Evolutionary conservation across 768 basidiomycete species (phyloP), one percentile per base, ranked within the genome.

Genomic region (Favolaschia claudopus): DNA sequence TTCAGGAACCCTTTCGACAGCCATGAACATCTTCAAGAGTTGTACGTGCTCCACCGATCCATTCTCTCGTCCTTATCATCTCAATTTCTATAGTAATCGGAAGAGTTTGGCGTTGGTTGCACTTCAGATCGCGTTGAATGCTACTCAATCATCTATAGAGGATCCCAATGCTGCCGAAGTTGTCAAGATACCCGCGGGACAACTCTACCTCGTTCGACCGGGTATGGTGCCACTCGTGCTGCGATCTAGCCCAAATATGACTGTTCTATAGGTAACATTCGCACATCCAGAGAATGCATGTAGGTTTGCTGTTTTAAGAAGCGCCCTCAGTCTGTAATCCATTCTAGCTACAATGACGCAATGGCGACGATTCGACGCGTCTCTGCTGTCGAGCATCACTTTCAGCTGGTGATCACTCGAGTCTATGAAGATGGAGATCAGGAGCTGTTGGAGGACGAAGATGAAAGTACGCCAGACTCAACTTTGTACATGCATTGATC

Each of bases 361-460:
- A 95, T 97, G 80, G 90, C 91, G 10, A 95, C 96, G 22, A 90
- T 99, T 70, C 87, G 97, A 54, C 87, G 95, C 57, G 86, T 91
- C 43, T 87, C 91, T 29, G 80, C 86, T 1, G 69, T 91, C 39
- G 92, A 85, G 64, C 92, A 87, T 81, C 88, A 86, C 74, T 93
- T 89, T 71, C 92, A 98, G 72, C 84, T 99, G 10, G 96, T 97
- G 10, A 88, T 98, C 51, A 97, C 95, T n/a, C 83, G 96, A 59
- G 95, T 97, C 1, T 99, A 93, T 69, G 95, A 99, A 66, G 96
- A 99, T 62, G 97, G 95, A 3, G 96, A 99, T 70, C 95, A 96
- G 74, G 92, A 96, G 68, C 74, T 98, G 37, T 76, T 98, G 17
- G 95, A 97, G 68, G 96, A 98, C 65, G 94, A 96, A 72, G 95